Percentiles rank a stretch among this genome's conserved stretches.
phyloP scores from a whole-genome alignment of 169 alveolate species.

The Plasmodium malariae region DNA sequence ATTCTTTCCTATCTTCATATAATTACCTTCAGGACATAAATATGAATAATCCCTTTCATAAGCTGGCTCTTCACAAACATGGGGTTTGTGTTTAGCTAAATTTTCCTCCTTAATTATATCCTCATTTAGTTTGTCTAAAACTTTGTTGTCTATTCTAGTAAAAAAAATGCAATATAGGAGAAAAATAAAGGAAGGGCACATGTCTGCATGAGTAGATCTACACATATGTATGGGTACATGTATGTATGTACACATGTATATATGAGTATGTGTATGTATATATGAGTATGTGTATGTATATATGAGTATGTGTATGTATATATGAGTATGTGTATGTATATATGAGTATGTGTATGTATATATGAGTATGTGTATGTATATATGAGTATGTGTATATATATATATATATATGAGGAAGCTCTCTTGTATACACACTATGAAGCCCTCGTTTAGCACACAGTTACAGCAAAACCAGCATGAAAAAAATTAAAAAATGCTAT shows the following conservation, averaged over 20 bases:
- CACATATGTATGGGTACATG: neutral
- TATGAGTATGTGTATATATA: too few species aligned
- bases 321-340: too few species aligned
- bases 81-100: conserved; percentile 46
- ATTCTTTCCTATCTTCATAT: neutral
- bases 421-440: too few species aligned
- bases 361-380: neutral
- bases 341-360: neutral
- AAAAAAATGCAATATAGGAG: neutral
- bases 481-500: neutral
- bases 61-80: conserved; percentile 35
- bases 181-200: neutral
- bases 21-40: conserved; percentile 66
- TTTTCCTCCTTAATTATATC: conserved; percentile 63
- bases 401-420: too few species aligned
- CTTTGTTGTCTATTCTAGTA: conserved; percentile 38
- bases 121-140: conserved; percentile 42
- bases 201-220: neutral
- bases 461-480: too few species aligned
- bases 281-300: too few species aligned
- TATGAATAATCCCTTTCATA: conserved; percentile 67
- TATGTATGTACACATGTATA: neutral
- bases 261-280: too few species aligned
- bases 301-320: too few species aligned
- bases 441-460: too few species aligned